These are phyloP conservation scores for Xylaria venustula DNA, from an alignment of 495 filamentous ascomycete genomes.

Conservation along the genomic window DNA sequence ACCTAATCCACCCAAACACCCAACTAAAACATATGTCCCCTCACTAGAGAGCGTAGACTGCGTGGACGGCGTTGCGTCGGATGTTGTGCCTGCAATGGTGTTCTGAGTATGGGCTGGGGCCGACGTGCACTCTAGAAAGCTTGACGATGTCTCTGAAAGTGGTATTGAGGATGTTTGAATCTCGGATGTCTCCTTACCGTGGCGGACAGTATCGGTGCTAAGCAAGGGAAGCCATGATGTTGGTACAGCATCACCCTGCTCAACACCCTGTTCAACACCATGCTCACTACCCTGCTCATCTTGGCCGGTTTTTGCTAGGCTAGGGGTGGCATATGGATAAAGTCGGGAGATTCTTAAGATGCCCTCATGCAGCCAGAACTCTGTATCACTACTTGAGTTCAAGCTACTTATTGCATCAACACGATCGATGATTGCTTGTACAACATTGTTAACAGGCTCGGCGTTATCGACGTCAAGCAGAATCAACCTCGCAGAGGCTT, in stretches of 20 bases:
- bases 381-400: slow-evolving; percentile 18
- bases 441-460: slow-evolving; percentile 3
- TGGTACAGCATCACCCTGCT: background rate
- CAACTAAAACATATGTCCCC: slow-evolving; percentile 50
- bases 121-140: background rate
- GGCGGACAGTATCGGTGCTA: background rate
- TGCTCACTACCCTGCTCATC: too few species aligned
- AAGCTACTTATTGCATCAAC: slow-evolving; percentile 9
- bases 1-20: slow-evolving; percentile 57
- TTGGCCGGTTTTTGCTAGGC: background rate
- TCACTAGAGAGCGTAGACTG: slow-evolving; percentile 8
- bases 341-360: slow-evolving; percentile 17
- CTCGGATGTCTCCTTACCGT: background rate
- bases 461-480: slow-evolving; percentile 19
- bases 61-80: background rate
- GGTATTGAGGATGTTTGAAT: background rate
- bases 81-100: background rate
- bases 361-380: slow-evolving; percentile 26
- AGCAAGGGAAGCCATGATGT: background rate
- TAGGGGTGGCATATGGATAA: background rate
- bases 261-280: too few species aligned
- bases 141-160: background rate
- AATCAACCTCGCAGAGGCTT: slow-evolving; percentile 9
- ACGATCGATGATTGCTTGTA: slow-evolving; percentile 5
- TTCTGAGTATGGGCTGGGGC: background rate